Evolutionary conservation across 768 basidiomycete genomes (phyloP).

Genomic region (Pulveroboletus ravenelii): DNA sequence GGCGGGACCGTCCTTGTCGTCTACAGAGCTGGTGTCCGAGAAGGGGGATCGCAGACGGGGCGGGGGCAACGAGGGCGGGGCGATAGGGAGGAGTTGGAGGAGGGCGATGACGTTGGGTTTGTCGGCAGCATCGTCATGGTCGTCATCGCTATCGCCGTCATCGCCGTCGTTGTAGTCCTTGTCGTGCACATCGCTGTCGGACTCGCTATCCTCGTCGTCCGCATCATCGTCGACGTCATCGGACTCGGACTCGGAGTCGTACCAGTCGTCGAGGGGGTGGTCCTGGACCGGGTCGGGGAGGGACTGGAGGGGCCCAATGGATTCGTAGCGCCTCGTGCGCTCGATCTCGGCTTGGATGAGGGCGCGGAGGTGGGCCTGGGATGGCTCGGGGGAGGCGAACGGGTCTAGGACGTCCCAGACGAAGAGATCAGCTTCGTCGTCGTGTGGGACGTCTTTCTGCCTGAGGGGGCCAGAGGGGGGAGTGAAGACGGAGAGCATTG

Average conservation of each 20-base stretch:
- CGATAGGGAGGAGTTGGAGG: not conserved
- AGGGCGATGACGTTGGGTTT: not conserved
- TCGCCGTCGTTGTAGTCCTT: not conserved
- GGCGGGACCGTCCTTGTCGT: not conserved
- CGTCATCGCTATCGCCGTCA: not conserved
- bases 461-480: not conserved
- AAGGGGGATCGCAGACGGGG: not conserved
- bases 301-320: not conserved
- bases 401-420: conserved; percentile 17
- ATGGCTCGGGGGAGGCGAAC: conserved; percentile 2
- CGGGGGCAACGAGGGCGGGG: too few relatives aligned
- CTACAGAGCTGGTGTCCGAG: too few relatives aligned
- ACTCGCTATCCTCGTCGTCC: not conserved
- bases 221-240: not conserved
- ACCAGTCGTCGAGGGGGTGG: not conserved
- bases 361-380: not conserved
- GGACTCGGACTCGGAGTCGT: not conserved
- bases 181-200: too few relatives aligned
- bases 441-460: not conserved
- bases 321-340: not conserved
- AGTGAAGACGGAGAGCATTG: too few relatives aligned
- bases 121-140: not conserved
- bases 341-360: not conserved
- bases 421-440: not conserved
- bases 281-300: not conserved